These are phyloP conservation scores for Fusarium subtropicale DNA, from an alignment of 2,329 filamentous ascomycete genomes.

Conservation along the genomic window DNA sequence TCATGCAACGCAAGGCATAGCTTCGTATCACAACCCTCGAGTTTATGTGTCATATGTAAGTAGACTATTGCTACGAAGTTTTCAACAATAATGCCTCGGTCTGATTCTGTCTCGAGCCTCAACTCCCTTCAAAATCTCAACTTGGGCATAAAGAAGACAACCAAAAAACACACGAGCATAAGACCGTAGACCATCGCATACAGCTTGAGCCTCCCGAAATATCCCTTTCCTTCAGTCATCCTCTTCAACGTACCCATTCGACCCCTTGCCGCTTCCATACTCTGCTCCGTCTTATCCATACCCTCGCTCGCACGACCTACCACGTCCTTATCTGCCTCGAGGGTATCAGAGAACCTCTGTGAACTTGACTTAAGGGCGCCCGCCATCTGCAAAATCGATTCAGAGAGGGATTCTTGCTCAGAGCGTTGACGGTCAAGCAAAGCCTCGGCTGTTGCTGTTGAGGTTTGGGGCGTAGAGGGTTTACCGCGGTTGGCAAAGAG, in stretches of 20 bases:
- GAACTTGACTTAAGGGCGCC: conserved; percentile 80
- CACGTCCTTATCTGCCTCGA: conserved; percentile 79
- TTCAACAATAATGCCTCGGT: neutral
- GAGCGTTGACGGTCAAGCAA: conserved; percentile 80
- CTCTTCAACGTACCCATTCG: conserved; percentile 80
- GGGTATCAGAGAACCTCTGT: conserved; percentile 74
- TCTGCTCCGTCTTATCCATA: conserved; percentile 79
- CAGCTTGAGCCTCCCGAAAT: conserved; percentile 85
- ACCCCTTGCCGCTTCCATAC: conserved; percentile 80
- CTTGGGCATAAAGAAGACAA: conserved; percentile 91
- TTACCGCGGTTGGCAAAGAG: conserved; percentile 58
- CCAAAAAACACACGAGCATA: conserved; percentile 79
- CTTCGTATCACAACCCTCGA: neutral
- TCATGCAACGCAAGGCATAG: neutral
- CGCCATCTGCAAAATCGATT: conserved; percentile 84
- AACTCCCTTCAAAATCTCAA: conserved; percentile 74
- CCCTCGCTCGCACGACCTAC: conserved; percentile 77
- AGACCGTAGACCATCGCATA: conserved; percentile 87
- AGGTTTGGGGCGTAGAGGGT: conserved; percentile 52
- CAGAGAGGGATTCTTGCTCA: conserved; percentile 86
- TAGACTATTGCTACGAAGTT: neutral
- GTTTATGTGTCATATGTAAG: neutral
- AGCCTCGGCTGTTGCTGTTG: conserved; percentile 71
- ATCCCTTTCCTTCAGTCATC: conserved; percentile 90
- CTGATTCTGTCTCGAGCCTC: neutral